Base-by-base conservation (phyloP, 306 rosid genomes). In the Dryas octopetala region DNA sequence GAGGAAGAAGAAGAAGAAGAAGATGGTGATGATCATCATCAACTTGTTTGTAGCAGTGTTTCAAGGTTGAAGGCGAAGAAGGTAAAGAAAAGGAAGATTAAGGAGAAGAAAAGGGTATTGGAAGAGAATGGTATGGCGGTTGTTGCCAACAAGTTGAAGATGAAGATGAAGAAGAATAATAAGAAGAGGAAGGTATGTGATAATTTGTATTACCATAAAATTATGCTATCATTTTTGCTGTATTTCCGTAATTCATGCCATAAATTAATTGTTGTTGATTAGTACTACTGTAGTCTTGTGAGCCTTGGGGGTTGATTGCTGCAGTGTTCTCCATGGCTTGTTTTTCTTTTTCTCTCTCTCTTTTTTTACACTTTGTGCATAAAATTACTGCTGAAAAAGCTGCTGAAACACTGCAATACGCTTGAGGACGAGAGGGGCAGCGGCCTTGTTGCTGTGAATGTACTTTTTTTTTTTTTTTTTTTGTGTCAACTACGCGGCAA, bases 331-430 rank as follows among this genome's bases (percentile, higher is more conserved):
- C 79, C 62, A 68, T 85, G 74, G 81, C 76, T 32, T 32, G 80
- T 63, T 77, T 70, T 63, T 69, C 74, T 85, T 82, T 63, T 45
- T 76, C 74, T 64, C 66, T 80, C 73, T 78, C 61, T 19, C 12
- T 11, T 68, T 11, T 68, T 59, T 68, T 72, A 57, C 83, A 77
- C 85, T 85, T 76, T 80, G 83, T 85, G 90, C 87, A 78, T 83
- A 80, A 74, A 80, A 82, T 90, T 76, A 81, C 86, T 78, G 82
- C 86, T 85, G 85, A 80, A 83, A 88, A 85, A 87, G 91, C 89
- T 88, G 93, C 73, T 76, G 70, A 82, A 86, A 78, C 85, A 72
- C 80, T 80, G 83, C 79, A 81, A 72, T 44, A 65, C 64, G 66
- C 68, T 72, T 80, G 81, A 60, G 85, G 81, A 79, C 77, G 23